Percentiles rank a stretch among this genome's conserved stretches.
Evolutionary conservation across 768 basidiomycete species (phyloP).

Genomic region (Lactarius tabidus): DNA sequence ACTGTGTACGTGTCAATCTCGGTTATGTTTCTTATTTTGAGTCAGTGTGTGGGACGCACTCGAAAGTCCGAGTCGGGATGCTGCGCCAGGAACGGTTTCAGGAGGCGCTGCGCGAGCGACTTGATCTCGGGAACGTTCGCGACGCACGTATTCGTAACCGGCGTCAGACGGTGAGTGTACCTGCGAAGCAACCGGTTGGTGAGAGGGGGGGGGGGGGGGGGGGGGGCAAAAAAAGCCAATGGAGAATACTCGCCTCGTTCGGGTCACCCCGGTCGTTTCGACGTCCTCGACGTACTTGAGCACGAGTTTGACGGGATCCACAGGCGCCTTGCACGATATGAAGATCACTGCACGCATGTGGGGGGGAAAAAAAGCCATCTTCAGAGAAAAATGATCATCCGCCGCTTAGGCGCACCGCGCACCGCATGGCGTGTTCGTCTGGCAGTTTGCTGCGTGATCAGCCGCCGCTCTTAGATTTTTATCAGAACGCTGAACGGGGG

Average conservation of each 20-base stretch:
- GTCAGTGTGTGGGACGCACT: constrained; percentile 35
- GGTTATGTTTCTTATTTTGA: background rate
- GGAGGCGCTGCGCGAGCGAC: constrained; percentile 50
- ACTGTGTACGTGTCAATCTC: constrained; percentile 47
- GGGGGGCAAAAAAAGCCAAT: background rate
- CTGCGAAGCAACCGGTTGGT: constrained; percentile 35
- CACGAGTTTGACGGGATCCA: constrained; percentile 72
- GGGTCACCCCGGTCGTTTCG: constrained; percentile 54
- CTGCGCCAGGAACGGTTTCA: constrained; percentile 50
- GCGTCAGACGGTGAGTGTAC: constrained; percentile 65
- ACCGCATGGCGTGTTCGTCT: constrained; percentile 81
- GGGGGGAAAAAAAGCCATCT: background rate
- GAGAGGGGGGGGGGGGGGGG: background rate
- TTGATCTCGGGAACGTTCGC: constrained; percentile 70
- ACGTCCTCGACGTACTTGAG: constrained; percentile 60
- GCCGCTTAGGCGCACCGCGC: constrained; percentile 25
- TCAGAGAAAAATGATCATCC: constrained; percentile 3
- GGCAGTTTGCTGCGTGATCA: constrained; percentile 55
- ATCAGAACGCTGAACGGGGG: background rate
- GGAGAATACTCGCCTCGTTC: constrained; percentile 50
- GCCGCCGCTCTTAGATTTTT: background rate
- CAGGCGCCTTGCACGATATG: constrained; percentile 72
- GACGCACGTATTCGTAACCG: constrained; percentile 61
- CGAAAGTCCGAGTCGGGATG: constrained; percentile 44
- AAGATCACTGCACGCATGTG: constrained; percentile 55